Percentiles rank a stretch among this genome's conserved stretches.
Evolutionary conservation across 768 basidiomycete genomes (phyloP).

Genomic region (Leccinum aurantiacum): DNA sequence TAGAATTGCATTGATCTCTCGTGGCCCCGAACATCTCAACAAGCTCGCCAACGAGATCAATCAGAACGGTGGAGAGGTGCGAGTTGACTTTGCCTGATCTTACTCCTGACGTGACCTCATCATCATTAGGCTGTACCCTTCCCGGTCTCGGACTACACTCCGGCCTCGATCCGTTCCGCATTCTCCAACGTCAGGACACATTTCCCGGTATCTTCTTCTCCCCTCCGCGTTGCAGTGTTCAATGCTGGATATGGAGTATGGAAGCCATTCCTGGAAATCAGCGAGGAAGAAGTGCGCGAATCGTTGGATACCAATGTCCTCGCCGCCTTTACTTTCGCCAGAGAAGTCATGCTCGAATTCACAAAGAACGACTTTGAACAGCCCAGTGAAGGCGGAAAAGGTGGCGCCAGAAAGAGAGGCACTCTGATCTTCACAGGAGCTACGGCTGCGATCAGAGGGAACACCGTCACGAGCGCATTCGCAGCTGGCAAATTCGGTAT

Average conservation of each 20-base stretch:
- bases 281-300: slow-evolving; percentile 53
- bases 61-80: slow-evolving; percentile 55
- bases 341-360: slow-evolving; percentile 57
- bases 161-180: slow-evolving; percentile 49
- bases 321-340: slow-evolving; percentile 63
- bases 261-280: slow-evolving; percentile 68
- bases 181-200: slow-evolving; percentile 47
- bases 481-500: slow-evolving; percentile 63
- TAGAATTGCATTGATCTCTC: slow-evolving; percentile 63
- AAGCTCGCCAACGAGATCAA: slow-evolving; percentile 56
- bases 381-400: slow-evolving; percentile 39
- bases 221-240: slow-evolving; percentile 62
- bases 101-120: neutral
- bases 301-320: slow-evolving; percentile 53
- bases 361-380: slow-evolving; percentile 50
- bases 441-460: slow-evolving; percentile 65
- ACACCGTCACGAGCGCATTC: slow-evolving; percentile 58
- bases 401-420: slow-evolving; percentile 54
- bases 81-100: slow-evolving; percentile 8
- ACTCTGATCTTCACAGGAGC: slow-evolving; percentile 73
- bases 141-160: slow-evolving; percentile 50
- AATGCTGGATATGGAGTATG: slow-evolving; percentile 59
- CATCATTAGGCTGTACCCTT: slow-evolving; percentile 53
- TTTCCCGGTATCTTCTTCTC: slow-evolving; percentile 48
- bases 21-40: slow-evolving; percentile 52